phyloP scores from a whole-genome alignment of 495 filamentous ascomycete species.

The Penicillium robsamsonii region DNA sequence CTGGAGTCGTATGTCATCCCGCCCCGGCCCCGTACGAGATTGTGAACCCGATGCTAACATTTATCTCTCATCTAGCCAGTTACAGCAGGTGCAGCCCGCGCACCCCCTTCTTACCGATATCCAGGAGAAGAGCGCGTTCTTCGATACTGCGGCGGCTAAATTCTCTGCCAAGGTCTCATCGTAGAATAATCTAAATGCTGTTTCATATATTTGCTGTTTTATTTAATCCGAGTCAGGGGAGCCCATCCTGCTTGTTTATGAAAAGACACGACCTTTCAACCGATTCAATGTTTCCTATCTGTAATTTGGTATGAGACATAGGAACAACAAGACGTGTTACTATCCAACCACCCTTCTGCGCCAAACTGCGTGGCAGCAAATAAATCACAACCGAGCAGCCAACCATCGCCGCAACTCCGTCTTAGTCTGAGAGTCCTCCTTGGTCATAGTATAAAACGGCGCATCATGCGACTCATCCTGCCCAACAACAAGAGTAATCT shows the following conservation, averaged over 20 bases:
- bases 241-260: constrained; percentile 28
- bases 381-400: constrained; percentile 27
- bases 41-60: constrained; percentile 15
- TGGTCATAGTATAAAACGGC: constrained; percentile 28
- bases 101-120: constrained; percentile 68
- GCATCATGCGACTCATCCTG: constrained; percentile 37
- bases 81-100: constrained; percentile 55
- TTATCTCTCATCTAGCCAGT: constrained; percentile 39
- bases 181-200: constrained; percentile 26
- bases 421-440: constrained; percentile 28
- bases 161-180: constrained; percentile 70
- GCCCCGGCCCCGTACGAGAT: neutral
- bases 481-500: constrained; percentile 34
- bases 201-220: constrained; percentile 21
- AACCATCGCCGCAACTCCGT: constrained; percentile 34
- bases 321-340: neutral
- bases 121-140: constrained; percentile 71
- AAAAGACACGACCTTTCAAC: constrained; percentile 29
- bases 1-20: constrained; percentile 52
- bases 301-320: neutral
- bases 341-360: neutral
- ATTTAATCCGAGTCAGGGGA: constrained; percentile 22
- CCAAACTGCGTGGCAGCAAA: neutral
- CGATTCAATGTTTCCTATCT: constrained; percentile 6
- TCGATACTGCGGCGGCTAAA: constrained; percentile 77